Base-by-base conservation (phyloP, 2,329 filamentous ascomycete genomes). In the Didymella keratinophila region DNA sequence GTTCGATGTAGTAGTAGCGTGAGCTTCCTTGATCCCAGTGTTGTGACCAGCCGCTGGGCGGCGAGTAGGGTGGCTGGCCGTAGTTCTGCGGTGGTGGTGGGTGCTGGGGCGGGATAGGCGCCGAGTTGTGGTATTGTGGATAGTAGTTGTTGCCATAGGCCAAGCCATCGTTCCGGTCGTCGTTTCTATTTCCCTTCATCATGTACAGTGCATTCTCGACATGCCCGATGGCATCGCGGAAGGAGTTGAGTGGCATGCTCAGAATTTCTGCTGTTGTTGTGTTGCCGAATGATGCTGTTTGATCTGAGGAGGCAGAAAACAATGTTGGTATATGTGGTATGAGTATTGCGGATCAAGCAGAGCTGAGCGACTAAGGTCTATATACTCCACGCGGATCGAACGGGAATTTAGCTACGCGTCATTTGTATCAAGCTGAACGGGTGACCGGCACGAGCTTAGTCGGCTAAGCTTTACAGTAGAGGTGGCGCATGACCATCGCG, bases 1-100 rank as follows among this genome's bases (percentile, higher is more conserved):
- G 77, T 71, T 89, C 86, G 58, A 85, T 80, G 69, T 87, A 90
- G 76, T 85, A 89, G 78, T 84, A 88, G 54, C 84, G 84, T 69
- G 87, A 83, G 54, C 80, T 78, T 53, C 78, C 79, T 51, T 84
- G 81, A 64, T 90, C 87, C 75, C 83, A 89, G 71, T 87, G 83
- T 14, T 85, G 79, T 27, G 79, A 76, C 87, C 87, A 90, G 63
- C 87, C 87, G 5, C 60, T 61, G 3, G 70, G 68, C 50, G 27
- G 79, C 69, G 12, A 60, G 32, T 56, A 60, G 4, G 52, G 58
- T 43, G 57, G 57, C 9, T 60, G 51, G 2, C 57, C 57, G 23
- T 60, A 60, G 34, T 55, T 51, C 16, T 60, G 57, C 4, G 12
- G 52, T 23, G 58, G 52, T 23, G 52, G 57, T 6, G 48, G 43